phyloP scores from a whole-genome alignment of 2,329 filamentous ascomycete species.

The Mycocentrospora acerina region DNA sequence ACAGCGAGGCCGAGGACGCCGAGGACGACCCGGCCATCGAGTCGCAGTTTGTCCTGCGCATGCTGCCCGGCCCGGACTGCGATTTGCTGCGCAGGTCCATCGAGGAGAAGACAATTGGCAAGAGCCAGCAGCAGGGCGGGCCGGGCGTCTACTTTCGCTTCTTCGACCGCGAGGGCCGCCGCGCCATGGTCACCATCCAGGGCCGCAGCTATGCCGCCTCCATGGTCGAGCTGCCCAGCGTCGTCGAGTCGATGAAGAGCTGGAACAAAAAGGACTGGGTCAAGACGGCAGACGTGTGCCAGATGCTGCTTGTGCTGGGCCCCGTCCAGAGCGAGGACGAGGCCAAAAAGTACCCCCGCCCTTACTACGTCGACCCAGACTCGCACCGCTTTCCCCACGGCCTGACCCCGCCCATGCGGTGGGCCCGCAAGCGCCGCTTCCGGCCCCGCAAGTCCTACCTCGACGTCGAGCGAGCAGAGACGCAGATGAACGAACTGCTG shows the following conservation, averaged over 20 bases:
- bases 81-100: conserved; percentile 79
- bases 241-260: conserved; percentile 89
- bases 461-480: conserved; percentile 82
- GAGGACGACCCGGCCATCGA: conserved; percentile 87
- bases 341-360: conserved; percentile 59
- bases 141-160: conserved; percentile 81
- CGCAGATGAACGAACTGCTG: conserved; percentile 73
- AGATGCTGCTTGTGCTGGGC: conserved; percentile 82
- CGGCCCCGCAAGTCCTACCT: conserved; percentile 79
- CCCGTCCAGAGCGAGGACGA: conserved; percentile 60
- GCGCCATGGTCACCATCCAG: conserved; percentile 71
- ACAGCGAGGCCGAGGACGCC: conserved; percentile 90
- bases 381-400: conserved; percentile 79
- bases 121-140: conserved; percentile 63
- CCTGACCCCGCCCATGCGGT: conserved; percentile 84
- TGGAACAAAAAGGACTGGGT: conserved; percentile 87
- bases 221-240: conserved; percentile 80
- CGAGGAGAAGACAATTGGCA: conserved; percentile 73
- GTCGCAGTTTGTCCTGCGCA: conserved; percentile 85
- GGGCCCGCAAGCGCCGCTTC: conserved; percentile 79
- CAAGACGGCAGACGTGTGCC: conserved; percentile 84
- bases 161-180: conserved; percentile 69
- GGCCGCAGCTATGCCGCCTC: conserved; percentile 73
- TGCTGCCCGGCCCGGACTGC: conserved; percentile 81
- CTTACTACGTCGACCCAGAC: conserved; percentile 67